Evolutionary conservation across 768 basidiomycete genomes (phyloP), one percentile per base, ranked within the genome.

Genomic region (Hygrophorus russula): DNA sequence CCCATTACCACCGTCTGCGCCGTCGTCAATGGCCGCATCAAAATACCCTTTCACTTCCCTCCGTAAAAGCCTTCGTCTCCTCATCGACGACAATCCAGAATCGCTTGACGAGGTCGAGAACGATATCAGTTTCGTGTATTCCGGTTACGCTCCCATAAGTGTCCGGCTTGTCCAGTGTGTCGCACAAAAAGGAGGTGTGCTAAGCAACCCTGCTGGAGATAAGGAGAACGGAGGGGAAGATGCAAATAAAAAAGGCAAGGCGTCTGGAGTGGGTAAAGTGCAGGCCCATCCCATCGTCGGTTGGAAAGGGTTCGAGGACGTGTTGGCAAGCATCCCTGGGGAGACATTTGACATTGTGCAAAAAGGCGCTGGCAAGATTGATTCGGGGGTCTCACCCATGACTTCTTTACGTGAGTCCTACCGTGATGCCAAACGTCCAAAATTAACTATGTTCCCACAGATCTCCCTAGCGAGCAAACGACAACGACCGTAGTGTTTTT

Each of bases 281-380:
- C 82, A 80, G 56, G 91, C 92, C 1, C 92, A 96, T 60, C 84
- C 90, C 2, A 85, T 99, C 46, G 76, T 84, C 7, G 94, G 94
- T 2, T 99, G 94, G 93, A 94, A 87, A 60, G 94, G 92, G 17
- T 91, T 99, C 56, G 96, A 98, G 60, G 94, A 98, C 54, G 75
- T 88, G 11, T 58, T 96, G 15, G 73, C 74, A 29, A 69, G 71
- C 42, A 80, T 98, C 43, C 87, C 91, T 0, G 96, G 96, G 2
- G 77, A 79, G 56, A 86, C 82, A 15, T 75, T 96, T 33, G 93
- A 99, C 60, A 72, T 87, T 29, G 64, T 68, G 24, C 81, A 76
- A 56, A 69, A 67, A 50, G 56, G 56, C 39, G 50, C 61, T 12
- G 59, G 53, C 18, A 59, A 49, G 28, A 51, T 56, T 13, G 57